A percentile compares a stretch with the other conserved stretches of the same genome.
phyloP scores from a whole-genome alignment of 345 rosid species.

The Ailanthus altissimus region DNA sequence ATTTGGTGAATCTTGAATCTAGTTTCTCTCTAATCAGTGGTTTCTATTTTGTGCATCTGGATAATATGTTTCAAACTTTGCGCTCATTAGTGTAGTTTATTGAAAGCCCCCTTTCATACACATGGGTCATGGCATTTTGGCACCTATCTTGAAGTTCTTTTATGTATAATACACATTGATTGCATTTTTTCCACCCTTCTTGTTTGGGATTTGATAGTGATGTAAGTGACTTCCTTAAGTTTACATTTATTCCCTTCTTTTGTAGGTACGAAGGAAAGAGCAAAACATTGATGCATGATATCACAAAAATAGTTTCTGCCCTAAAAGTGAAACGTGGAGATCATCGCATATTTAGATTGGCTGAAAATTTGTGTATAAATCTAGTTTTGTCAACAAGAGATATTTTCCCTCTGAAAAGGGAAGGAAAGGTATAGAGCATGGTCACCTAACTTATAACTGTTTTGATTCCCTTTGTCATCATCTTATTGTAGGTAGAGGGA shows the following conservation, averaged over 20 bases:
- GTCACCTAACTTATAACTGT: constrained; percentile 11
- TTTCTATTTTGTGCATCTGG: constrained; percentile 3
- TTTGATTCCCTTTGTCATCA: constrained; percentile 2
- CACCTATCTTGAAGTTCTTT: constrained; percentile 2
- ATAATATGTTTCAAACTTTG: constrained; percentile 5
- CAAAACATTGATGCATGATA: constrained; percentile 92
- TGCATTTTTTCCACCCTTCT: constrained; percentile 1
- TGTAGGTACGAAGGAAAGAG: constrained; percentile 91
- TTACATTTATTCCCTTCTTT: constrained; percentile 6
- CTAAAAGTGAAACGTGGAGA: constrained; percentile 95
- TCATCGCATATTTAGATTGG: constrained; percentile 90
- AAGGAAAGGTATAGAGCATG: constrained; percentile 69
- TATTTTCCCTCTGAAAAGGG: constrained; percentile 85
- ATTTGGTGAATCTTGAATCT: constrained; percentile 12
- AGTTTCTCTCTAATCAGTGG: constrained; percentile 9
- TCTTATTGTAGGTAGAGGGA: constrained; percentile 22
- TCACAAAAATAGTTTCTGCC: constrained; percentile 88
- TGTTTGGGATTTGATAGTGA: constrained; percentile 9
- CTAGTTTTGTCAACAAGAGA: constrained; percentile 89
- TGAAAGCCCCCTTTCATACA: background rate
- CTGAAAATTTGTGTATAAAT: constrained; percentile 94
- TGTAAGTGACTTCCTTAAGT: constrained; percentile 13
- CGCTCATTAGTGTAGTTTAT: constrained; percentile 3
- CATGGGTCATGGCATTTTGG: background rate
- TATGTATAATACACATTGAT: background rate